These are phyloP conservation scores for Santalum album DNA, from an alignment of 164 flowering plant genomes.

Conservation along the genomic window DNA sequence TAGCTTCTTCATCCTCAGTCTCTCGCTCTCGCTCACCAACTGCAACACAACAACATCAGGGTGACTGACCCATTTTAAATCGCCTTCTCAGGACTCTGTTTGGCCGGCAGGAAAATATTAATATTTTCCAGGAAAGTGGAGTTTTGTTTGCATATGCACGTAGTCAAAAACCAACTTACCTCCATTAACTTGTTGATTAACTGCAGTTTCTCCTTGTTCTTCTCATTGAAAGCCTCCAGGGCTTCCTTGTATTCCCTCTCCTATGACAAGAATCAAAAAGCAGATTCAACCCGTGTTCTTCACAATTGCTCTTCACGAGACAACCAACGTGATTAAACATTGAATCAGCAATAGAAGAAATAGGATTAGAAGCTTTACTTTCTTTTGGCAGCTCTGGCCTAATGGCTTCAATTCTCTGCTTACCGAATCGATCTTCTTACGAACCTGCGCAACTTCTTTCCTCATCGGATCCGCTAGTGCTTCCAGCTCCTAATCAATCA, in stretches of 20 bases:
- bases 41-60: conserved; percentile 16
- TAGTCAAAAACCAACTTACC: conserved; percentile 18
- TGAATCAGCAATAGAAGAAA: too few species aligned
- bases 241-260: conserved; percentile 70
- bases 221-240: conserved; percentile 56
- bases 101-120: too few species aligned
- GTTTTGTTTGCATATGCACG: too few species aligned
- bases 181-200: conserved; percentile 56
- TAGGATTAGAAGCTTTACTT: conserved; percentile 44
- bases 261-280: conserved; percentile 27
- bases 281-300: too few species aligned
- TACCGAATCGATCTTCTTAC: conserved; percentile 77
- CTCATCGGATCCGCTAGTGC: conserved; percentile 80
- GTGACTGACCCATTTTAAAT: too few species aligned
- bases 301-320: too few species aligned
- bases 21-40: conserved; percentile 75
- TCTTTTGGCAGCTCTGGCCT: conserved; percentile 72
- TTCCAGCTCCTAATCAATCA: conserved; percentile 87
- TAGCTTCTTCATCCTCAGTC: conserved; percentile 68
- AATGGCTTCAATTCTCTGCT: conserved; percentile 81
- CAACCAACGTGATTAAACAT: too few species aligned
- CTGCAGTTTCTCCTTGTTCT: conserved; percentile 66
- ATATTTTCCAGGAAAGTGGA: too few species aligned
- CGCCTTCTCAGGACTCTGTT: too few species aligned
- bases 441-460: conserved; percentile 72